Evolutionary conservation across 139 green algal genomes (phyloP), one percentile per base, ranked within the genome.

Genomic region (Micractinium conductrix): DNA sequence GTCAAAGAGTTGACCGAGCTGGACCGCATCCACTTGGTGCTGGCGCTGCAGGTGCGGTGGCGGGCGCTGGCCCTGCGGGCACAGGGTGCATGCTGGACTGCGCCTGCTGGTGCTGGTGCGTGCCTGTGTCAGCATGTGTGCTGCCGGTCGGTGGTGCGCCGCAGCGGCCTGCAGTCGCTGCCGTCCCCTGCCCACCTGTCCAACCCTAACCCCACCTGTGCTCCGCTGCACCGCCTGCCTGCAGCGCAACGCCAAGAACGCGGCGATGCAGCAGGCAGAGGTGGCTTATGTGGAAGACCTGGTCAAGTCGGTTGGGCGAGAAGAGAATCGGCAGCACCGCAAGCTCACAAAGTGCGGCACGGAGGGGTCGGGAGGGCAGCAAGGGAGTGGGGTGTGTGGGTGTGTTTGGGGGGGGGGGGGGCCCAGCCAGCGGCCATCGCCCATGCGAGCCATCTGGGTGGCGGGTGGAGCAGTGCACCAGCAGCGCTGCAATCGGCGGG

Each of bases 1-100:
- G 30, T 88, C 19, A 35, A 71, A 21, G 67, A 82, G 40, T 50
- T 86, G 24, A 67, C 12, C 24, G 83, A 88, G 26, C 58, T 90
- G 67, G 87, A 90, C 68, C 55, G 87, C 37, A 70, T 90, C 21
- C 87, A 90, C 38, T 62, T 90, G 69, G 50, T 90, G 26, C 60
- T 90, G 78, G 87, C 83, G 50, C 37, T 90, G 35, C 82, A 90
- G 78, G 42, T 24, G 9, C 48, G 10, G 48, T 58, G 48, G 48
- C 48, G 48, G 16, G 48, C 12, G 48, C 48, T 58, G 10, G 53
- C 53, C n/a, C n/a, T n/a, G n/a, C n/a, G n/a, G n/a, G n/a, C n/a
- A n/a, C n/a, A n/a, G n/a, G 53, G 5, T 62, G 53, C 53, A 62
- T 62, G 53, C 26, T 2, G 10, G 53, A 21, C 53, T 5, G 35